Evolutionary conservation across 805 yeast species (phyloP), one percentile per base, ranked within the genome.

Genomic region (Wickerhamiella allomyrinae): DNA sequence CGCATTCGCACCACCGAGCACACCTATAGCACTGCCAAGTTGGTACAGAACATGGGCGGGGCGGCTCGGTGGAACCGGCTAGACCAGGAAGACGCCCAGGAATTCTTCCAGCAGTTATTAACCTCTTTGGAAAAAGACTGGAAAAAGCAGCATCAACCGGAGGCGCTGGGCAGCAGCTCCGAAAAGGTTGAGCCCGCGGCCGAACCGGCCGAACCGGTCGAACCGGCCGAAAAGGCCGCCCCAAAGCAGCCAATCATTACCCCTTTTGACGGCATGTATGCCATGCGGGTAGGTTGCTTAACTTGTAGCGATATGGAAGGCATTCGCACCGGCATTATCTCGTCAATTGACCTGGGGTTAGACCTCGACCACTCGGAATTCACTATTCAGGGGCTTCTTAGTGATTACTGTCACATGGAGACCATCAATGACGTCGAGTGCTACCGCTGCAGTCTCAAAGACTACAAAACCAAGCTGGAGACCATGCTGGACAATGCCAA

Each of bases 81-180:
- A 56, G 85, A 83, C 55, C 97, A 87, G 62, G 95, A 87, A 59
- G 97, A 87, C 63, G 96, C 96, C 0, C 95, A 87, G 60, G 97
- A 87, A 58, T 87, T 87, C 55, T 87, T 87, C 64, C 96, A 87
- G 38, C 74, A 58, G 48, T 44, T 61, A 13, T 46, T 61, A 37
- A 44, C 46, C 14, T 53, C 56, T 7, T 43, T 61, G 20, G 66
- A 61, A 40, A 54, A 49, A 22, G 63, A 59, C 15, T 44, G 46
- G 31, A 52, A 56, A 40, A 24, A 34, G 34, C 37, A 25, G 37
- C 37, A 41, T 7, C 40, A 43, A 27, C 13, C n/a, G 17, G 21
- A 13, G 15, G 33, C 22, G 14, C 19, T 14, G 21, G 27, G 13
- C 7, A 10, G 17, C 7, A 14, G 25, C 5, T 7, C 14, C 7